A percentile compares a stretch with the other conserved stretches of the same genome.
phyloP scores from a whole-genome alignment of 805 yeast genomes.

The Candida jianshihensis region DNA sequence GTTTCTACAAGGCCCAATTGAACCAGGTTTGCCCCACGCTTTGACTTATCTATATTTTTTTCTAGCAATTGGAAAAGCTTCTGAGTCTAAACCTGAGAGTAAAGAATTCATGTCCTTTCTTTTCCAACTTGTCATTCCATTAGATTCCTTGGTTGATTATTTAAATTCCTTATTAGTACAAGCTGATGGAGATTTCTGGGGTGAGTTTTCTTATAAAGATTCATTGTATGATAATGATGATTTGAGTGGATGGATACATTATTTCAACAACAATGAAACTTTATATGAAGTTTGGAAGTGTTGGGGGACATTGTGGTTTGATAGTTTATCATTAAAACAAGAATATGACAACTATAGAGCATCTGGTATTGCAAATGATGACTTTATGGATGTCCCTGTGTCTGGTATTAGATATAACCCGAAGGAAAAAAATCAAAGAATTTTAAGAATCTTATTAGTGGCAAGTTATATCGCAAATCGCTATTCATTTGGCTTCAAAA shows the following conservation, averaged over 20 bases:
- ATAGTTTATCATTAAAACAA: constrained; percentile 44
- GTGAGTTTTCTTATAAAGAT: constrained; percentile 10
- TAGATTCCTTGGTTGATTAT: constrained; percentile 59
- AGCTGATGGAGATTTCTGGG: constrained; percentile 15
- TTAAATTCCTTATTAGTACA: constrained; percentile 48
- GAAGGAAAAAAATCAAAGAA: constrained; percentile 38
- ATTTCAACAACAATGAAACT: constrained; percentile 52
- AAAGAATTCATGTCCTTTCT: constrained; percentile 43
- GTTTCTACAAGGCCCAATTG: constrained; percentile 60
- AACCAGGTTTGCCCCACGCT: constrained; percentile 64
- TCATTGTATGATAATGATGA: constrained; percentile 19
- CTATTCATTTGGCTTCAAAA: constrained; percentile 48
- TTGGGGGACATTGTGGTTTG: constrained; percentile 83
- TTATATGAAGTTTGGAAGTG: constrained; percentile 77
- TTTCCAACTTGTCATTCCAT: constrained; percentile 54
- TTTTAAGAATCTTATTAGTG: constrained; percentile 43
- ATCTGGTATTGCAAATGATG: constrained; percentile 51
- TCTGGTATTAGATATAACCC: constrained; percentile 48
- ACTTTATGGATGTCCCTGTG: constrained; percentile 55
- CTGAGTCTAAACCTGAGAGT: constrained; percentile 37
- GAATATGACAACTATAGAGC: constrained; percentile 42
- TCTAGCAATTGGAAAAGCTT: constrained; percentile 53
- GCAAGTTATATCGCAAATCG: constrained; percentile 45
- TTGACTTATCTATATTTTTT: constrained; percentile 74
- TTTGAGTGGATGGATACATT: constrained; percentile 25